Percentiles rank a stretch among this genome's conserved stretches.
Conservation (phyloP, 768 basidiomycete species). For the Dentipellis sp. region DNA sequence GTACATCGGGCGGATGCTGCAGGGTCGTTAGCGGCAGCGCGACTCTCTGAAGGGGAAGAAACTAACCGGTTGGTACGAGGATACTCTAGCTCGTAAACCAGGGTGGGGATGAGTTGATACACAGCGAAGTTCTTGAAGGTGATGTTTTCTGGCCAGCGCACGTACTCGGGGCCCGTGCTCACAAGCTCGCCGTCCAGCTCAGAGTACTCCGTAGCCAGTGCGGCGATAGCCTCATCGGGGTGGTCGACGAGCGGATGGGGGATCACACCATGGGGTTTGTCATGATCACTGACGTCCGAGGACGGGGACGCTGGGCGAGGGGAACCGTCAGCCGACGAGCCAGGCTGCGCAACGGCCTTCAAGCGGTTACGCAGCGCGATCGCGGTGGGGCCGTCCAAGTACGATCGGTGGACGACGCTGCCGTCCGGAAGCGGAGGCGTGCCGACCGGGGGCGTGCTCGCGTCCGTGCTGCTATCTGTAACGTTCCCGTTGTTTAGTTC, state of each 20-base stretch:
- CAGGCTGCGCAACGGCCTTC: background rate
- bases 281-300: slow-evolving; percentile 2
- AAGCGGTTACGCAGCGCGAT: slow-evolving; percentile 51
- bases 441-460: slow-evolving; percentile 19
- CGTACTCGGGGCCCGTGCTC: slow-evolving; percentile 53
- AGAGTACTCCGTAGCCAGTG: slow-evolving; percentile 65
- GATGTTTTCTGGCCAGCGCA: slow-evolving; percentile 83
- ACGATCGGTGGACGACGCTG: slow-evolving; percentile 31
- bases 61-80: slow-evolving; percentile 78
- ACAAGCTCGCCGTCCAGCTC: slow-evolving; percentile 72
- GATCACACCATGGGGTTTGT: slow-evolving; percentile 13
- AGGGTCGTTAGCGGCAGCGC: background rate
- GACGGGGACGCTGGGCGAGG: background rate
- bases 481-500: slow-evolving; percentile 26
- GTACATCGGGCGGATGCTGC: slow-evolving; percentile 68
- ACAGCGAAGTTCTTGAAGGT: slow-evolving; percentile 72
- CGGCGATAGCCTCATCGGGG: slow-evolving; percentile 52
- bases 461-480: slow-evolving; percentile 13
- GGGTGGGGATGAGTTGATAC: slow-evolving; percentile 82
- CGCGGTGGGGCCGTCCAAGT: slow-evolving; percentile 44
- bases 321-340: background rate
- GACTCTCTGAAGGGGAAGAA: background rate
- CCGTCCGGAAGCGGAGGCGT: slow-evolving; percentile 39
- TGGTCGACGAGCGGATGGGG: slow-evolving; percentile 54
- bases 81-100: slow-evolving; percentile 96